These are phyloP conservation scores for Avena sativa DNA, from an alignment of 176 grass and related monocot genomes.

Conservation along the genomic window DNA sequence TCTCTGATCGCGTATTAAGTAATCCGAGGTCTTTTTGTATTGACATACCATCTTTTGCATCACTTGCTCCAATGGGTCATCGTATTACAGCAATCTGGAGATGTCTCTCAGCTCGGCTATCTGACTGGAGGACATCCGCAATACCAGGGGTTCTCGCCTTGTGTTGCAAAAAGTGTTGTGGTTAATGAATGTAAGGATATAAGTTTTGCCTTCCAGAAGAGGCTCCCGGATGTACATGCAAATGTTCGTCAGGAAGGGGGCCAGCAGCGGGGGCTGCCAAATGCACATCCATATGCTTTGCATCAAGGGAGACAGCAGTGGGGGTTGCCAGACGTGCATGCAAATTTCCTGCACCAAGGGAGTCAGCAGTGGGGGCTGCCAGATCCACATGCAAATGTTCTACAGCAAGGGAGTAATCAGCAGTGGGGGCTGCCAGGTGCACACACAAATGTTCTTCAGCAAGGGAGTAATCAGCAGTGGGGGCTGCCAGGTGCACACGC, in stretches of 20 bases:
- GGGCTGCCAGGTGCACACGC: slow-evolving; percentile 1
- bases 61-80: background rate
- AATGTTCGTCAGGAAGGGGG: background rate
- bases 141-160: slow-evolving; percentile 4
- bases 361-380: background rate
- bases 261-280: background rate
- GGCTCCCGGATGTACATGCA: background rate
- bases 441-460: background rate
- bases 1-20: background rate
- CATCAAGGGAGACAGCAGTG: background rate
- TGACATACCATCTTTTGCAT: background rate
- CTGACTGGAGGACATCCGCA: slow-evolving; percentile 34
- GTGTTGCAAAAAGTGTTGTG: slow-evolving; percentile 13
- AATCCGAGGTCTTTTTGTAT: background rate
- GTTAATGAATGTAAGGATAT: slow-evolving; percentile 11
- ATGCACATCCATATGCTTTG: background rate
- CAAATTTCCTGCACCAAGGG: background rate
- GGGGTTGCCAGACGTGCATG: background rate
- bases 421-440: background rate
- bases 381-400: background rate
- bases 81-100: slow-evolving; percentile 32
- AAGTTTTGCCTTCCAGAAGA: slow-evolving; percentile 14
- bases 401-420: background rate
- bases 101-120: slow-evolving; percentile 10
- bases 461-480: slow-evolving; percentile 9